Evolutionary conservation across 1,284 basidiomycete genomes (phyloP), one percentile per base, ranked within the genome.

Genomic region (Irpex lacteus): DNA sequence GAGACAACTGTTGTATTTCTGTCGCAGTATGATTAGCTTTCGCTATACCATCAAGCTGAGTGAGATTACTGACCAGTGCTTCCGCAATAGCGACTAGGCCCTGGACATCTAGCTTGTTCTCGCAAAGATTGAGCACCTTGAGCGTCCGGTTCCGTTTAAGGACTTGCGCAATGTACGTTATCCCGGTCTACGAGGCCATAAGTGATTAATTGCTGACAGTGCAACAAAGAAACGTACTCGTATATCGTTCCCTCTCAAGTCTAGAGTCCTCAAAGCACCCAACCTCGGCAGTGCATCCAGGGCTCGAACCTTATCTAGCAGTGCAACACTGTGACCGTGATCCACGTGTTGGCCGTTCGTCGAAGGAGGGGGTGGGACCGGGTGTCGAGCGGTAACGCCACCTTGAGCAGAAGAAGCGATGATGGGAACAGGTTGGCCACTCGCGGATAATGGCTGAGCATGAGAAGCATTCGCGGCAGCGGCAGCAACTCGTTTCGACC

Each of bases 1-100:
- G 21, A 99, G 81, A 57, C 90, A 90, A 2, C 93, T 87, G 71
- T 99, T 98, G 76, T 97, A 98, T 89, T 98, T 98, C 92, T 95
- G 67, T 8, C 58, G 38, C 36, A 21, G 19, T 21, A 49, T 40
- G 37, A 55, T 66, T 32, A 58, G 62, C 36, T 19, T 13, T 26
- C 2, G 55, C 18, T 55, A 40, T 21, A 55, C 18, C 15, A 65
- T 50, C 61, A 26, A 26, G 26, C 26, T 26, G 4, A 26, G 3
- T 4, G 26, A 26, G 26, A 26, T 26, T 26, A 77, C 88, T 70
- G 67, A 95, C 93, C 75, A 99, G 78, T 11, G 95, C 93, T 75
- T 98, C 97, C 0, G 95, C 95, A 11, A 99, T 81, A 0, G 85
- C 80, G 0, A 92, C 87, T 11, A 99, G 81, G 55, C 94, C 94